A percentile compares a stretch with the other conserved stretches of the same genome.
Conservation (phyloP, 768 basidiomycete species). For the Aureoboletus auriporus region DNA sequence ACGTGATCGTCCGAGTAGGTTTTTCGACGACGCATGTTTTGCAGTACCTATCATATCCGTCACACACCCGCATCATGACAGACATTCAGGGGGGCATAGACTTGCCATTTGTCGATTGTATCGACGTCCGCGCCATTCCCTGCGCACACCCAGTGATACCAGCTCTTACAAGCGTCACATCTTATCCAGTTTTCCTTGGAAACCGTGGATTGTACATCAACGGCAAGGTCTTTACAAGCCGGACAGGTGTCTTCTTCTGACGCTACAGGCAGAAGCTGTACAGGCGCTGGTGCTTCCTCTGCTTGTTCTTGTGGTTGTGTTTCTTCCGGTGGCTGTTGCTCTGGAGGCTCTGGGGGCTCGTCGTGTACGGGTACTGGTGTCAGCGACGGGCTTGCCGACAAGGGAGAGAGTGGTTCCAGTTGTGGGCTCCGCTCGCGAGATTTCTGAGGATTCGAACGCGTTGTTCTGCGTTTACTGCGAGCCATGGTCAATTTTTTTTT, state of each 20-base stretch:
- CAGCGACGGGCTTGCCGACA: conserved; percentile 28
- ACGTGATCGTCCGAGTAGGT: conserved; percentile 59
- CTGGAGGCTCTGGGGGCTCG: conserved; percentile 12
- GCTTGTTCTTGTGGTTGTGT: conserved; percentile 11
- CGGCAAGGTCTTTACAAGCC: conserved; percentile 41
- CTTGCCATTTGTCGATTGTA: conserved; percentile 75
- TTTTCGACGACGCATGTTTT: conserved; percentile 56
- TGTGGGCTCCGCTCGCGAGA: conserved; percentile 32
- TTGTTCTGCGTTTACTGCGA: conserved; percentile 41
- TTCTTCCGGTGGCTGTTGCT: conserved; percentile 16
- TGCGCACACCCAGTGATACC: conserved; percentile 84
- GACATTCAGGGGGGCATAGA: conserved; percentile 10
- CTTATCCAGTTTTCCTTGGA: conserved; percentile 78
- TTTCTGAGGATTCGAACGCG: conserved; percentile 36
- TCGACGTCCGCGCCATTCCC: conserved; percentile 63
- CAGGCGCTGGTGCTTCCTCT: background rate
- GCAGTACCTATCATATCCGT: conserved; percentile 58
- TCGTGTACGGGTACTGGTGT: conserved; percentile 24
- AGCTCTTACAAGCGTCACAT: conserved; percentile 76
- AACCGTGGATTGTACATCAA: conserved; percentile 30
- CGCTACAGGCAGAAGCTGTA: conserved; percentile 5
- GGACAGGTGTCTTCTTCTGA: conserved; percentile 42
- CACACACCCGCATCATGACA: conserved; percentile 13
- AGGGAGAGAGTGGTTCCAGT: conserved; percentile 28
- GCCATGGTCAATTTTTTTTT: conserved; percentile 33